Evolutionary conservation across 805 yeast species (phyloP), one percentile per base, ranked within the genome.

Genomic region (Schizosaccharomyces octosporus): DNA sequence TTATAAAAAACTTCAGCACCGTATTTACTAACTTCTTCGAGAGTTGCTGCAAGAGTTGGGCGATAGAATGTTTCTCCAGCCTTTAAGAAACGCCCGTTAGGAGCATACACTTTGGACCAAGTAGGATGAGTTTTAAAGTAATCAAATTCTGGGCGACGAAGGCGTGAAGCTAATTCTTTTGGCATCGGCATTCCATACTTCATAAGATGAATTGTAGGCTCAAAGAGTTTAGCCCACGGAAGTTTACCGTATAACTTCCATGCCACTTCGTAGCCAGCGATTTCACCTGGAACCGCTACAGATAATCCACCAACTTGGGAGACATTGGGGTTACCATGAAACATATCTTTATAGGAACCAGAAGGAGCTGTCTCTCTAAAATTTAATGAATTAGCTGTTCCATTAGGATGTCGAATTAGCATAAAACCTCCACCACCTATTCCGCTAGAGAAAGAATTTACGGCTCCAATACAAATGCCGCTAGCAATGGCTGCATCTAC

Each of bases 401-500:
- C 75, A 13, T 76, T 73, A 32, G 70, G 71, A 55, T 69, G 69
- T 17, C 73, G 62, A 3, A 81, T 76, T 0, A 81, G 78, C 55
- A 85, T 83, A 66, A 79, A 87, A 0, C 85, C 87, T 9, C 98
- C 97, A 4, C 97, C 97, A 6, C 97, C 96, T 55, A 90, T 82
- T 0, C 97, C 95, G 1, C 95, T 83, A 63, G 83, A 83, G 73
- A 84, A 87, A 64, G 87, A 82, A 68, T 86, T 85, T 27, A 87
- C 72, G 61, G 85, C 77, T 1, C 97, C 97, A 41, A 90, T 81
- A 68, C 98, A 90, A 36, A 90, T 74, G 0, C 95, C 87, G 13
- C 86, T 85, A 0, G 95, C 84, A 1, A 90, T 83, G 0, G 95
- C 86, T 0, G 96, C 95, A 69, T 90, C 98, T 0, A 95, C 96